Evolutionary conservation across 345 rosid genomes (phyloP).

Genomic region (Pistacia integerrima): DNA sequence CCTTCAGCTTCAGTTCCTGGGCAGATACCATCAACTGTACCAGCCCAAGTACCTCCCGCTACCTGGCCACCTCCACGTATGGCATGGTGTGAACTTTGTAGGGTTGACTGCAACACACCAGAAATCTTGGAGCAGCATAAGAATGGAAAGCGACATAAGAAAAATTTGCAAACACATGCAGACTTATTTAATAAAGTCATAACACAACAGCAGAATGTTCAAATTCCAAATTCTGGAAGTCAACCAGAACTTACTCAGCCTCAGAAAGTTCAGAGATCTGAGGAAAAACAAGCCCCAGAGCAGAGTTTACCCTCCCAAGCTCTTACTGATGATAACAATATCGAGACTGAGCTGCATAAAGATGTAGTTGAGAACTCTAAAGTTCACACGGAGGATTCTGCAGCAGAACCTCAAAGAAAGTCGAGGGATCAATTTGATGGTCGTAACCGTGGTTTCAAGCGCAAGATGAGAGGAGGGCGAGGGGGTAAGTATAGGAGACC

Average conservation of each 20-base stretch:
- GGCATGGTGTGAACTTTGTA: conserved; percentile 49
- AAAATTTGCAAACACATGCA: conserved; percentile 27
- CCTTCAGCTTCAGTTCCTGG: conserved; percentile 23
- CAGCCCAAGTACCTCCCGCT: conserved; percentile 25
- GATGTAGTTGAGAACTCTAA: conserved; percentile 9
- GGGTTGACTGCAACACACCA: conserved; percentile 43
- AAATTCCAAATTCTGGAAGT: conserved; percentile 15
- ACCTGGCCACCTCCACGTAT: conserved; percentile 30
- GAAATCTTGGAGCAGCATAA: conserved; percentile 43
- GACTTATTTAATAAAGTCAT: conserved; percentile 20
- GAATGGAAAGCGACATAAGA: conserved; percentile 47
- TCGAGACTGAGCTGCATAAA: conserved; percentile 28
- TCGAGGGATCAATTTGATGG: conserved; percentile 25
- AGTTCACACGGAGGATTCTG: conserved; percentile 19
- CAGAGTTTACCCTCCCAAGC: conserved; percentile 11
- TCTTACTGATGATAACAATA: conserved; percentile 13
- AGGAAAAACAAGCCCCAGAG: conserved; percentile 19
- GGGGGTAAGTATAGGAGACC: conserved; percentile 30
- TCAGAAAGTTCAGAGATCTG: conserved; percentile 19
- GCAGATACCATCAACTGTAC: conserved; percentile 10
- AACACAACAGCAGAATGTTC: conserved; percentile 28
- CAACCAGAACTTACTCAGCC: conserved; percentile 17
- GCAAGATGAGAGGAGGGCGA: conserved; percentile 34
- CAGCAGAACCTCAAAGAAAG: conserved; percentile 26
- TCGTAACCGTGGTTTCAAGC: conserved; percentile 25